Evolutionary conservation across 257 asterid species (phyloP), one percentile per base, ranked within the genome.

Genomic region (Schizonepeta tenuifolia): DNA sequence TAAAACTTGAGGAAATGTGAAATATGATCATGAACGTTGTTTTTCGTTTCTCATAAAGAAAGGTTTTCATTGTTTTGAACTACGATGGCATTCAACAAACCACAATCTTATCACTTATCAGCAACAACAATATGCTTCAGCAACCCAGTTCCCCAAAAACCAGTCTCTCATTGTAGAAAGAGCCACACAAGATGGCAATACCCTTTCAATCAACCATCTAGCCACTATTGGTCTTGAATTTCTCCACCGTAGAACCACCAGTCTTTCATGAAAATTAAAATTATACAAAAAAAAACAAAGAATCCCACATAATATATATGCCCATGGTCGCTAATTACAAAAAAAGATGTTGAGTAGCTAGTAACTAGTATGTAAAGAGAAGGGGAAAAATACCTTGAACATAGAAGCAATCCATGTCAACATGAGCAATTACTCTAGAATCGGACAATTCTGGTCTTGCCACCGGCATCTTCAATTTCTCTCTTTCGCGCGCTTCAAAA

Each of bases 351-450:
- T 49, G 22, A n/a, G 56, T 17, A 49, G 0, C 0, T 46, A 14
- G 2, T 31, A 31, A 14, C 2, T 46, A 14, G 18, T 31, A 31
- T 4, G 18, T 1, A 15, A n/a, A 1, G 38, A 54, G 55, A 40
- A 56, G 18, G 31, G 56, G 28, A 17, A 24, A 24, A 18, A 69
- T 47, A 93, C 98, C 98, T 89, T 94, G 98, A 66, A 94, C 98
- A 71, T 94, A 94, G 83, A 94, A 94, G 83, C 97, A 94, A 71
- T 94, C 97, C 97, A 94, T 88, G 77, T 94, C 98, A 61, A 94
- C 75, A 78, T 94, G 98, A 67, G 97, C 97, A 57, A 94, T 91
- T 70, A 94, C 95, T 77, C 97, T 78, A 5, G 93, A 80, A 69
- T 85, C 96, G 20, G 96, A 91, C 38, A 89, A 78, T 68, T 86